Evolutionary conservation across 495 filamentous ascomycete species (phyloP), one percentile per base, ranked within the genome.

Genomic region (Astrothelium subdiscretum): DNA sequence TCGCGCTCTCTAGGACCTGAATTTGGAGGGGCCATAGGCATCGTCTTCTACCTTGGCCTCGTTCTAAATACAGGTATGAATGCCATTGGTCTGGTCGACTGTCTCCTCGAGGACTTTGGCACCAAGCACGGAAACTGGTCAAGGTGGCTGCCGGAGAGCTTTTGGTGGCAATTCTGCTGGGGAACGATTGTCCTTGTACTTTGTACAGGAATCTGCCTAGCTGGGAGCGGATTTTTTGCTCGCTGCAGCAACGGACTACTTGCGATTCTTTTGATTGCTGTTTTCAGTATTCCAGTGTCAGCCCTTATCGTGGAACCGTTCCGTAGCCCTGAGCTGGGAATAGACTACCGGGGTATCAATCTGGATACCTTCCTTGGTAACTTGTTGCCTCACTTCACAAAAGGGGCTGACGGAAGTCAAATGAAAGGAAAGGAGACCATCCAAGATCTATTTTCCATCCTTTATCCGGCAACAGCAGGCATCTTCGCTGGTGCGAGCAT

Each of bases 41-140:
- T 95, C n/a, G 85, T 95, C 10, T 92, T 95, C 71, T 95, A 92
- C 69, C 75, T 95, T 18, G 89, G 90, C 18, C 86, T 87, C 64
- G 87, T 89, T 0, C 82, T 95, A 70, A 95, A 94, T 71, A 92
- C 90, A 2, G 88, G 87, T 18, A 86, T 95, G 80, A 95, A 95
- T 68, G 85, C 91, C 13, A 89, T 94, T 31, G 90, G 90, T 73
- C 78, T 95, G 61, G 82, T 95, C 63, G 88, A 94, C 70, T 94
- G 90, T 66, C 74, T 95, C 44, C 85, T 80, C 59, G 79, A 91
- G 61, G 92, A 94, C 64, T 84, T 92, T 68, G 89, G 89, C 0
- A 67, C 74, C 2, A 64, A 72, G 35, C 75, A 79, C 40, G 86
- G 86, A 3, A 81, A 79, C 42, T 82, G 80, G 78, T 73, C 76